Base-by-base conservation (phyloP, 2,329 filamentous ascomycete genomes). In the Fusarium equiseti region DNA sequence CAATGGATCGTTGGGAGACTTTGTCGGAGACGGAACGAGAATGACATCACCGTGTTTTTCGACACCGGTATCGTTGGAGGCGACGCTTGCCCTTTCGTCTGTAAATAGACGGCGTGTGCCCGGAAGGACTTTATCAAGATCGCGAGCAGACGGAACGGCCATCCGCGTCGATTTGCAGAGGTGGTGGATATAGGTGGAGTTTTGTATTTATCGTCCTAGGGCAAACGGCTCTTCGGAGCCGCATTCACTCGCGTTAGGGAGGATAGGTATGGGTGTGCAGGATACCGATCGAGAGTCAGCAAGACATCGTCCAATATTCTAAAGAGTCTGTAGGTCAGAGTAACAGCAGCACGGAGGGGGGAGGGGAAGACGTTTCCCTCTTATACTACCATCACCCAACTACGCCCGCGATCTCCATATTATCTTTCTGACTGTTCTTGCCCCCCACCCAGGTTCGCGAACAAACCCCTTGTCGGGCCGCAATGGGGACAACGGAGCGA, bases 11-110 rank as follows among this genome's bases (percentile, higher is more conserved):
- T 87, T 83, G 29, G 84, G 84, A 12, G 83, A 85, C 55, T 81
- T 77, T 15, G 84, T 85, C n/a, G 87, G 87, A 57, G 85, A 82
- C 5, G 87, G 87, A 5, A 84, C 82, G 27, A 89, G 81, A 22
- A 86, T 81, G 46, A 88, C 81, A 61, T 88, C 83, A 61, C 76
- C 76, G 45, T 78, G 75, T 44, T 77, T 77, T 46, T 77, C 75
- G 38, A 77, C 49, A 42, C 60, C 54, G 51, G 68, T 58, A 29
- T 73, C 75, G 46, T 66, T 67, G 11, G 75, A 77, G 24, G 59
- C 12, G 38, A 50, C 66, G 49, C 76, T 77, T n/a, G 73, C 73
- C 16, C 66, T 52, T 24, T 77, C 74, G 29, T 77, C 74, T 18
- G 63, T 65, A 27, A 76, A 77, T 51, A 77, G 69, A 49, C 75